These are phyloP conservation scores for Melampsora larici-populina DNA, from an alignment of 1,284 basidiomycete species.

Conservation along the genomic window DNA sequence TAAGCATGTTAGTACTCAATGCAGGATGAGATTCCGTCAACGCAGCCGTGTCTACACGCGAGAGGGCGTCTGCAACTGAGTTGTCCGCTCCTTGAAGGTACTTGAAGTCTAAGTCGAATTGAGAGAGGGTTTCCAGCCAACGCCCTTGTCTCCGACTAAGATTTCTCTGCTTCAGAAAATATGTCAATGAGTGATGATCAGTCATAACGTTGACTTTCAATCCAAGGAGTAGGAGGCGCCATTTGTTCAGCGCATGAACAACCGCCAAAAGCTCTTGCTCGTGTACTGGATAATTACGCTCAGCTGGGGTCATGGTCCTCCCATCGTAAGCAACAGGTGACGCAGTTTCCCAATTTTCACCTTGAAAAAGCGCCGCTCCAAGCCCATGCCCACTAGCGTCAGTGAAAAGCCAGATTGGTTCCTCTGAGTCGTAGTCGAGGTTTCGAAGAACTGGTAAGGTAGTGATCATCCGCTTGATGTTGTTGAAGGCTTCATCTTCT, in stretches of 20 bases:
- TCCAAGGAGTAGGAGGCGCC: conserved; percentile 3
- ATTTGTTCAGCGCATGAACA: conserved; percentile 44
- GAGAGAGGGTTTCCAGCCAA: background rate
- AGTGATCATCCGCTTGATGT: no score
- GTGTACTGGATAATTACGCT: conserved; percentile 44
- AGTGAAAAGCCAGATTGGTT: no score
- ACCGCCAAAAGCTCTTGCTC: conserved; percentile 44
- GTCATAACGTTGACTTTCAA: conserved; percentile 12
- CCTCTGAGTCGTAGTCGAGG: no score
- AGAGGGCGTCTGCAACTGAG: background rate
- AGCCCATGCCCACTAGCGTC: no score
- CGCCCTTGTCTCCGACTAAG: background rate
- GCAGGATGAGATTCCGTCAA: background rate
- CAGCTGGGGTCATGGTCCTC: conserved; percentile 31
- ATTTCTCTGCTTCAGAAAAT: no score
- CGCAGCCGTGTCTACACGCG: background rate
- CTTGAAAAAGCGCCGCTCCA: no score
- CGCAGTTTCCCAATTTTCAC: background rate
- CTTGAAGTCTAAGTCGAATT: background rate
- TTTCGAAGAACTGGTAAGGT: no score
- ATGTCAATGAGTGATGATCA: conserved; percentile 5
- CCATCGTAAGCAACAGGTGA: conserved; percentile 41
- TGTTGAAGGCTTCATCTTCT: no score
- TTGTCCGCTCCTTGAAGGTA: conserved; percentile 2
- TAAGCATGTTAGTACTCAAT: no score